Percentiles rank a stretch among this genome's conserved stretches.
Evolutionary conservation across 768 basidiomycete genomes (phyloP).

Genomic region (Pulveroboletus sp.): DNA sequence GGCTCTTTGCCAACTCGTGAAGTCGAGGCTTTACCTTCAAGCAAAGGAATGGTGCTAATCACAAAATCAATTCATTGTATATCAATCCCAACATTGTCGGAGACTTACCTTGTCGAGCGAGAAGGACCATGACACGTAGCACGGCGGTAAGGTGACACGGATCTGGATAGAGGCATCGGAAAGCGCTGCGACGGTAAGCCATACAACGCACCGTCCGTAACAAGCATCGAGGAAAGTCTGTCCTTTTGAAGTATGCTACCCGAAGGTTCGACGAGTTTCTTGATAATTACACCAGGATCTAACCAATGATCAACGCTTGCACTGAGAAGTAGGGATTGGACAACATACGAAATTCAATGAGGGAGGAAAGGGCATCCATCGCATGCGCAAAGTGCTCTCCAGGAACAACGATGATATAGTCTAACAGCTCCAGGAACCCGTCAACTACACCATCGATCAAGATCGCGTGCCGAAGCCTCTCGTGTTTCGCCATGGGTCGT

Average conservation of each 20-base stretch:
- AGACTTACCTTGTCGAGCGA: constrained; percentile 6
- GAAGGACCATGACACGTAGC: constrained; percentile 9
- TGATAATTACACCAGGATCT: constrained; percentile 4
- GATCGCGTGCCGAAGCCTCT: constrained; percentile 8
- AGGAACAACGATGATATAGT: background rate
- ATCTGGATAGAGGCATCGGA: constrained; percentile 2
- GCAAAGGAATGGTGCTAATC: constrained; percentile 5
- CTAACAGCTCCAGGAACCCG: constrained; percentile 10
- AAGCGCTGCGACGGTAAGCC: background rate
- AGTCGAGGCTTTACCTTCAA: constrained; percentile 7
- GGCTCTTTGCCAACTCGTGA: constrained; percentile 9
- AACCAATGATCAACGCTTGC: background rate
- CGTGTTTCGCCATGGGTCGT: constrained; percentile 13
- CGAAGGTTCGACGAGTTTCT: constrained; percentile 1
- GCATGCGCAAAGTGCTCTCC: constrained; percentile 10
- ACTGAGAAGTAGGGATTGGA: background rate
- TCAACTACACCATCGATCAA: constrained; percentile 7
- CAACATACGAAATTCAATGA: constrained; percentile 9
- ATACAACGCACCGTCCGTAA: background rate
- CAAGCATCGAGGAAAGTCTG: constrained; percentile 12
- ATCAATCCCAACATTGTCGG: background rate
- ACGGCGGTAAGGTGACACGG: constrained; percentile 11
- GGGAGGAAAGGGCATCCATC: constrained; percentile 16
- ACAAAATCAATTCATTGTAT: background rate
- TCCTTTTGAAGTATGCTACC: background rate